These are phyloP conservation scores for Candida dajiaensis DNA, from an alignment of 805 yeast genomes.

Conservation along the genomic window DNA sequence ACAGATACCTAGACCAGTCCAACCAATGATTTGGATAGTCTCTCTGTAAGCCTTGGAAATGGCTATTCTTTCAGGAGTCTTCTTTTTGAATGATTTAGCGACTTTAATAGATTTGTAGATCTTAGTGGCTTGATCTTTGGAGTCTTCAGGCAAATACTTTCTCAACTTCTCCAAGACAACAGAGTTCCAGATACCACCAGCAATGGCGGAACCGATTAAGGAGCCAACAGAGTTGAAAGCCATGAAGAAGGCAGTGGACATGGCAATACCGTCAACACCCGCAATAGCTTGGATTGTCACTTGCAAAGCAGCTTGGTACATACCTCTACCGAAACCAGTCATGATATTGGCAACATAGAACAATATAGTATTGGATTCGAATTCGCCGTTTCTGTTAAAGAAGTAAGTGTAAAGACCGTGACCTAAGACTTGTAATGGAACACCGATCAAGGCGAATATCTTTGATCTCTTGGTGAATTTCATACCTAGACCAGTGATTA, in stretches of 20 bases:
- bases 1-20: constrained; percentile 24
- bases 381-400: constrained; percentile 17
- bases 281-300: constrained; percentile 26
- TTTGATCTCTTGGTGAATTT: constrained; percentile 26
- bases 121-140: constrained; percentile 15
- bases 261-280: constrained; percentile 24
- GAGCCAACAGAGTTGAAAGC: constrained; percentile 25
- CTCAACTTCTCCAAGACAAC: constrained; percentile 16
- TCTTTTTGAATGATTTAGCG: constrained; percentile 23
- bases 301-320: constrained; percentile 21
- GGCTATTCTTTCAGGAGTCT: constrained; percentile 23
- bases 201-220: constrained; percentile 24
- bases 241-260: constrained; percentile 27
- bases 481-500: constrained; percentile 24
- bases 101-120: constrained; percentile 21
- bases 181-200: constrained; percentile 26
- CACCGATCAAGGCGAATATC: constrained; percentile 18
- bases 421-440: constrained; percentile 21
- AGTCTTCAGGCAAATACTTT: constrained; percentile 19
- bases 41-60: constrained; percentile 28
- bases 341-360: constrained; percentile 19
- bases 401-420: constrained; percentile 24
- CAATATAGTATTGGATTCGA: constrained; percentile 7
- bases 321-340: constrained; percentile 26
- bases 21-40: constrained; percentile 27